phyloP scores from a whole-genome alignment of 2,329 filamentous ascomycete genomes.

The Fusarium musae region DNA sequence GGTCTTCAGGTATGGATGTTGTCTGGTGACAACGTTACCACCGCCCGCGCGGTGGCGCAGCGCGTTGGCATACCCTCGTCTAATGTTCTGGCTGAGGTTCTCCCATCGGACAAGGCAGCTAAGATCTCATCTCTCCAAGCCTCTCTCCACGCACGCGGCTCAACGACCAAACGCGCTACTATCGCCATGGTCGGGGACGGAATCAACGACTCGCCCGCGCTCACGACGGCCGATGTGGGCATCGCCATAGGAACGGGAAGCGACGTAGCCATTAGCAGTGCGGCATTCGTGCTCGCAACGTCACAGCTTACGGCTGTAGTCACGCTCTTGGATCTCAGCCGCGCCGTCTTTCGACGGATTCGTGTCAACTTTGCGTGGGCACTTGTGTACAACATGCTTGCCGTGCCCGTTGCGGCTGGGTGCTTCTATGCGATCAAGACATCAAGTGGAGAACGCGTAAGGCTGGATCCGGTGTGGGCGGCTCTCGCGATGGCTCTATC shows the following conservation, averaged over 20 bases:
- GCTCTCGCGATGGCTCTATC: conserved; percentile 92
- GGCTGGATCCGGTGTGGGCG: conserved; percentile 85
- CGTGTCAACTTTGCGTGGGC: conserved; percentile 90
- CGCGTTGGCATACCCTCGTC: conserved; percentile 77
- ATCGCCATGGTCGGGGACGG: conserved; percentile 91
- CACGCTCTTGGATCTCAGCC: conserved; percentile 77
- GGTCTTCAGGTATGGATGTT: conserved; percentile 89
- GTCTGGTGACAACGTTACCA: conserved; percentile 89
- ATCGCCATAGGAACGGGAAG: conserved; percentile 86
- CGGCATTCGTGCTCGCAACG: conserved; percentile 84
- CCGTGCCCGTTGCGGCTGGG: conserved; percentile 84
- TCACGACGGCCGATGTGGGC: conserved; percentile 82
- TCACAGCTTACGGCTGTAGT: conserved; percentile 76
- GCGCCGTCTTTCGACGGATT: conserved; percentile 79
- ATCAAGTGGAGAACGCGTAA: conserved; percentile 63
- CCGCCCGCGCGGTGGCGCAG: conserved; percentile 80
- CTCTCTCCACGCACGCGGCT: conserved; percentile 54
- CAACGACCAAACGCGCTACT: conserved; percentile 55
- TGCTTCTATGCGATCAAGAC: conserved; percentile 72
- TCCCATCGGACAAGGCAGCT: conserved; percentile 83
- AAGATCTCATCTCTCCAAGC: conserved; percentile 73
- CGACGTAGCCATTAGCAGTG: conserved; percentile 84
- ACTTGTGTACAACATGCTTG: conserved; percentile 80
- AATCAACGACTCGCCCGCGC: conserved; percentile 87
- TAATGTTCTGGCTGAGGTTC: conserved; percentile 87